Percentiles rank a stretch among this genome's conserved stretches.
phyloP scores from a whole-genome alignment of 352 stramenopile species.

The Globisporangium solare region DNA sequence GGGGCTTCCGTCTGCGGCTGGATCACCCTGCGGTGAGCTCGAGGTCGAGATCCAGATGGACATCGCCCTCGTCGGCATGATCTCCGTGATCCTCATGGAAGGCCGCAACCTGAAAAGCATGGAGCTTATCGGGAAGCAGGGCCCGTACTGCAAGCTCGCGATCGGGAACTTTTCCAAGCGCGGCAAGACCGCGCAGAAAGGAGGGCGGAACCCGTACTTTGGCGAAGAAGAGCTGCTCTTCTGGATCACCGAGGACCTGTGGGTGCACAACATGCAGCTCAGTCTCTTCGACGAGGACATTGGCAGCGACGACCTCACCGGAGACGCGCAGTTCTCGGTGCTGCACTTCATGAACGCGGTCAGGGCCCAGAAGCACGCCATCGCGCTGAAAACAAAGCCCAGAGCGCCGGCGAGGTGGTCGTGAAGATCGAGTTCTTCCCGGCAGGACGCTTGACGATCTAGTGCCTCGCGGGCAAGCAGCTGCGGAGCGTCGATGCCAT shows the following conservation, averaged over 20 bases:
- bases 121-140: slow-evolving; percentile 87
- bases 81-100: slow-evolving; percentile 84
- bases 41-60: slow-evolving; percentile 73
- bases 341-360: slow-evolving; percentile 65
- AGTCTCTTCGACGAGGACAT: slow-evolving; percentile 87
- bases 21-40: slow-evolving; percentile 36
- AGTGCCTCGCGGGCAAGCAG: slow-evolving; percentile 52
- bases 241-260: slow-evolving; percentile 89
- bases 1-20: slow-evolving; percentile 22
- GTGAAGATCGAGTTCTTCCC: slow-evolving; percentile 83
- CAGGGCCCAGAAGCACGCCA: slow-evolving; percentile 44
- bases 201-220: slow-evolving; percentile 89
- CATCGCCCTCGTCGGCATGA: slow-evolving; percentile 77
- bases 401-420: slow-evolving; percentile 69
- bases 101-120: slow-evolving; percentile 88
- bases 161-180: slow-evolving; percentile 69
- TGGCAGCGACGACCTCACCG: slow-evolving; percentile 87
- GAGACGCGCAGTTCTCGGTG: slow-evolving; percentile 63
- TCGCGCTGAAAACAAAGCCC: slow-evolving; percentile 61
- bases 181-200: slow-evolving; percentile 66
- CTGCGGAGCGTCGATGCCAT: slow-evolving; percentile 74
- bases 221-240: slow-evolving; percentile 89
- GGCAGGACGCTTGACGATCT: slow-evolving; percentile 57
- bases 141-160: slow-evolving; percentile 87
- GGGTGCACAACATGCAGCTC: slow-evolving; percentile 75